These are phyloP conservation scores for Neohortaea acidophila DNA, from an alignment of 495 filamentous ascomycete species.

Conservation along the genomic window DNA sequence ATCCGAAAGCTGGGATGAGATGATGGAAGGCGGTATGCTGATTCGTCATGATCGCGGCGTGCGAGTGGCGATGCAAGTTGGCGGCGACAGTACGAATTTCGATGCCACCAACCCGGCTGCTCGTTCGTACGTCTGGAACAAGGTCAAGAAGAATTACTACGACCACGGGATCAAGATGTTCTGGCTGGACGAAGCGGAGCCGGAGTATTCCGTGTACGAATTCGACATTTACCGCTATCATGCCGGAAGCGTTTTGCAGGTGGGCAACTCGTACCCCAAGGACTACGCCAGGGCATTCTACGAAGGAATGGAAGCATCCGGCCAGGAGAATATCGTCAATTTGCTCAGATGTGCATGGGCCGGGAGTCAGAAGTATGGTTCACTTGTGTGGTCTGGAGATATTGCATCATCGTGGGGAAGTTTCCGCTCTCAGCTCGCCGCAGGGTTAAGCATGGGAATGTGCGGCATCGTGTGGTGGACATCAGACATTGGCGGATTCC, in stretches of 20 bases:
- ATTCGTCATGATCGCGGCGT: slow-evolving; percentile 40
- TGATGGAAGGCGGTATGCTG: slow-evolving; percentile 38
- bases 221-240: slow-evolving; percentile 45
- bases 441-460: slow-evolving; percentile 43
- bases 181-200: slow-evolving; percentile 49
- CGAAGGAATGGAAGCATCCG: slow-evolving; percentile 36
- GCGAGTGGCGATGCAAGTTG: slow-evolving; percentile 36
- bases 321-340: slow-evolving; percentile 39
- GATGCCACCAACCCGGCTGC: slow-evolving; percentile 42
- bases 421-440: slow-evolving; percentile 40
- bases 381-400: slow-evolving; percentile 44
- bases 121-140: slow-evolving; percentile 38
- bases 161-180: slow-evolving; percentile 41
- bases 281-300: slow-evolving; percentile 42
- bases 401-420: slow-evolving; percentile 41
- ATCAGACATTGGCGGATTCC: slow-evolving; percentile 46
- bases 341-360: slow-evolving; percentile 45
- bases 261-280: slow-evolving; percentile 42
- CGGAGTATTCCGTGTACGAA: slow-evolving; percentile 43
- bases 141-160: slow-evolving; percentile 40
- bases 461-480: slow-evolving; percentile 46
- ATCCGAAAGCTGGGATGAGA: slow-evolving; percentile 38
- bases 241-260: slow-evolving; percentile 34
- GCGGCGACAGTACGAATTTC: slow-evolving; percentile 40
- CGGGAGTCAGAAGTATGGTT: slow-evolving; percentile 43